Conservation (phyloP, 352 stramenopile genomes). For the Elongisporangium anandrum region DNA sequence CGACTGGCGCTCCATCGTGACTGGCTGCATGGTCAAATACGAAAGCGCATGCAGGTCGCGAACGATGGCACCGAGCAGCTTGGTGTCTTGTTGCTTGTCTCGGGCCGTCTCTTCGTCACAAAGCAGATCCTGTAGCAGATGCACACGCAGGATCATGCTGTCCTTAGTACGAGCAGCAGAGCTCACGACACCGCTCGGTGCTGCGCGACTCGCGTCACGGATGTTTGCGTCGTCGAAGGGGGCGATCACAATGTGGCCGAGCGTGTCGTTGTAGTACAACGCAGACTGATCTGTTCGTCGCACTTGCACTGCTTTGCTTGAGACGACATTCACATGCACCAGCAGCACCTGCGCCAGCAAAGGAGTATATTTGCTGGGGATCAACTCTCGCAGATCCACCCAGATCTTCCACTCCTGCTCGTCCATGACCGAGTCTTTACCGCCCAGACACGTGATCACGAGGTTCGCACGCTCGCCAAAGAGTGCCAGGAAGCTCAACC, state of each 20-base stretch:
- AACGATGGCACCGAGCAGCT: conserved; percentile 34
- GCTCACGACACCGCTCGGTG: conserved; percentile 6
- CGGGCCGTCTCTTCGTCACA: conserved; percentile 1
- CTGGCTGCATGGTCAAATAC: conserved; percentile 70
- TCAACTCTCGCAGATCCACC: conserved; percentile 28
- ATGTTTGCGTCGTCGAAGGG: conserved; percentile 18
- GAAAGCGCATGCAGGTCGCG: conserved; percentile 60
- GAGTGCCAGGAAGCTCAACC: conserved; percentile 53
- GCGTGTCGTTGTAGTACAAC: conserved; percentile 23
- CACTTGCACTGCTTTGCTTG: conserved; percentile 34
- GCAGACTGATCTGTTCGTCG: conserved; percentile 24
- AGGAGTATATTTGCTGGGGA: conserved; percentile 24
- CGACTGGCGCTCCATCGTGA: conserved; percentile 55
- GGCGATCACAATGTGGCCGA: conserved; percentile 37
- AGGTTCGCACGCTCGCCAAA: conserved; percentile 46
- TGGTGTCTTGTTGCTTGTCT: conserved; percentile 12
- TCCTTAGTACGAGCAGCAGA: conserved; percentile 12
- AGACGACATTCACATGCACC: conserved; percentile 27
- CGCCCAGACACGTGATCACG: conserved; percentile 34
- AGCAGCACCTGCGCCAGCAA: conserved; percentile 38
- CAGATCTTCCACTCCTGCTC: conserved; percentile 35
- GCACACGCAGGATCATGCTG: conserved; percentile 28
- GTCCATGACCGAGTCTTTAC: conserved; percentile 11
- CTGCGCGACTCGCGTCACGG: not conserved
- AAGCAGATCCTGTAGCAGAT: conserved; percentile 25